Evolutionary conservation across 1,284 basidiomycete genomes (phyloP), one percentile per base, ranked within the genome.

Genomic region (Exobasidium rhododendri): DNA sequence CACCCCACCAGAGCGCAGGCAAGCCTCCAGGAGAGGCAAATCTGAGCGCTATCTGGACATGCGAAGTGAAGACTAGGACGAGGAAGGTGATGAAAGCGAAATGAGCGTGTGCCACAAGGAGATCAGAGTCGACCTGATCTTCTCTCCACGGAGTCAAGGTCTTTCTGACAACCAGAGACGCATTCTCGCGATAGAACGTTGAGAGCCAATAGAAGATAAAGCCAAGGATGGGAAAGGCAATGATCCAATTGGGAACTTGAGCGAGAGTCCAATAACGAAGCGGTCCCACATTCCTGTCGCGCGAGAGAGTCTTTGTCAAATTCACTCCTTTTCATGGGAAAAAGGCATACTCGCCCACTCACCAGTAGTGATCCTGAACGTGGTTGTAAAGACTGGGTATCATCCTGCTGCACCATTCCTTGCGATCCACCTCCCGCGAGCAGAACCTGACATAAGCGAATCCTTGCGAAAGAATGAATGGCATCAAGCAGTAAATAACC

Each of bases 11-110:
- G 0, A 88, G 82, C 51, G 89, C 82, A 0, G 94, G 94, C 80
- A 93, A 84, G 1, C 69, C 71, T 0, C 76, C 76, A 0, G 89
- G 86, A 0, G 88, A 85, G 7, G 88, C 86, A 11, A 91, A 83
- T 2, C 94, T 88, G 1, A 98, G 85, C 1, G 88, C 84, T 66
- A 97, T 97, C 78, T 98, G 94, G 0, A 89, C 89, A 74, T 98
- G 92, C 0, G 92, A 89, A 3, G 85, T 84, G 73, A 94, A 85
- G 7, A 94, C 82, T 22, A 97, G 83, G 20, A 89, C 81, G 29
- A 43, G 2, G 0, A 83, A 75, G 5, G 85, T 83, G 54, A 90
- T 81, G 32, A 85, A 68, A 17, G 87, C 75, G 22, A 88, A 86
- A 69, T 92, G 86, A 0, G 87, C 85, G 78, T 91, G 87, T 0